Percentiles rank a stretch among this genome's conserved stretches.
Evolutionary conservation across 1,139 yeast species (phyloP).

Genomic region (Yamadazyma siamensis): DNA sequence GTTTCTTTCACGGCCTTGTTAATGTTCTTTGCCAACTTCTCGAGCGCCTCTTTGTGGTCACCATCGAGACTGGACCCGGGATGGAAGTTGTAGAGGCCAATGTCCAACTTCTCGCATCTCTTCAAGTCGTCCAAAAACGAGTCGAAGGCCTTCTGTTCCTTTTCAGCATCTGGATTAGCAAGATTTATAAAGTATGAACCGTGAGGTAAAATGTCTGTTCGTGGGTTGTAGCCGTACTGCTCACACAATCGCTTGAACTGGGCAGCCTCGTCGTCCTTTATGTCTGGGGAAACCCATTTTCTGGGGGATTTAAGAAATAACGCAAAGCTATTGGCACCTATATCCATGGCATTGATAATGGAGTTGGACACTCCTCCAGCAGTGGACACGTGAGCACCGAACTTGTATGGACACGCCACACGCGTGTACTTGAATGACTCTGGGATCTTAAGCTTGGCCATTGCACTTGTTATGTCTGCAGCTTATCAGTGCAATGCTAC

Average conservation of each 20-base stretch:
- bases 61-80: constrained; percentile 89
- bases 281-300: constrained; percentile 84
- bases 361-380: constrained; percentile 77
- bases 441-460: too few species aligned
- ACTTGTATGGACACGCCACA: constrained; percentile 36
- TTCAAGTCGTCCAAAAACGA: constrained; percentile 85
- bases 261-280: constrained; percentile 60
- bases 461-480: constrained; percentile 2
- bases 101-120: constrained; percentile 80
- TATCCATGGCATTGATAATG: constrained; percentile 66
- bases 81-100: constrained; percentile 88
- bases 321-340: constrained; percentile 87
- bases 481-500: background rate
- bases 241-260: constrained; percentile 64
- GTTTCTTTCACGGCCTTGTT: constrained; percentile 77
- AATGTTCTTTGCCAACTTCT: constrained; percentile 69
- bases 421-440: constrained; percentile 21
- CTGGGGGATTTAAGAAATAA: constrained; percentile 87
- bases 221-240: constrained; percentile 63
- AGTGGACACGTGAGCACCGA: constrained; percentile 81
- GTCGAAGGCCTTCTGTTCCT: constrained; percentile 68
- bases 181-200: constrained; percentile 91
- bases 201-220: constrained; percentile 83
- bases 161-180: constrained; percentile 85
- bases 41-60: constrained; percentile 62